Evolutionary conservation across 2,329 filamentous ascomycete genomes (phyloP).

Genomic region (Scytalidium lignicola): DNA sequence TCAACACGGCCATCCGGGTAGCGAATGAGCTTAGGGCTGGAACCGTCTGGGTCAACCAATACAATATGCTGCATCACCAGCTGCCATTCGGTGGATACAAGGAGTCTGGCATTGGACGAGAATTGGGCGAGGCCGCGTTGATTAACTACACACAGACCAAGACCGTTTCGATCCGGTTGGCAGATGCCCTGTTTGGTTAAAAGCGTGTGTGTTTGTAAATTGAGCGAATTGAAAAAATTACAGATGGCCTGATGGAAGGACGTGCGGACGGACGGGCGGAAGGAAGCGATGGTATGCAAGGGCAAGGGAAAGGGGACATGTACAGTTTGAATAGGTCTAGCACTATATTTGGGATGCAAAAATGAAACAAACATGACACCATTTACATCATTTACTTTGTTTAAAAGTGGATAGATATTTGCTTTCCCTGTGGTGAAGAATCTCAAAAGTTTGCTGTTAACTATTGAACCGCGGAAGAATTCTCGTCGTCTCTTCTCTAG

Average conservation of each 20-base stretch:
- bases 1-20: conserved; percentile 64
- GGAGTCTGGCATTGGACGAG: conserved; percentile 71
- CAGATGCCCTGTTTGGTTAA: conserved; percentile 35
- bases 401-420: no score
- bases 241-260: background rate
- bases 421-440: no score
- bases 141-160: conserved; percentile 66
- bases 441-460: no score
- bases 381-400: background rate
- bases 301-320: background rate
- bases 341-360: background rate
- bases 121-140: conserved; percentile 64
- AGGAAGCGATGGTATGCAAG: background rate
- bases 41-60: conserved; percentile 30
- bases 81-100: conserved; percentile 71
- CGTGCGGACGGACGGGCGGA: background rate
- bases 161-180: conserved; percentile 54
- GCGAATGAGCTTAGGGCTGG: conserved; percentile 59
- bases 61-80: conserved; percentile 69
- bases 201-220: background rate
- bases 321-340: background rate
- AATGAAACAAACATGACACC: background rate
- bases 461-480: no score
- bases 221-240: background rate
- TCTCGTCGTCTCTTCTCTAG: no score